Evolutionary conservation across 352 stramenopile species (phyloP).

Genomic region (Phytophthora vignae): DNA sequence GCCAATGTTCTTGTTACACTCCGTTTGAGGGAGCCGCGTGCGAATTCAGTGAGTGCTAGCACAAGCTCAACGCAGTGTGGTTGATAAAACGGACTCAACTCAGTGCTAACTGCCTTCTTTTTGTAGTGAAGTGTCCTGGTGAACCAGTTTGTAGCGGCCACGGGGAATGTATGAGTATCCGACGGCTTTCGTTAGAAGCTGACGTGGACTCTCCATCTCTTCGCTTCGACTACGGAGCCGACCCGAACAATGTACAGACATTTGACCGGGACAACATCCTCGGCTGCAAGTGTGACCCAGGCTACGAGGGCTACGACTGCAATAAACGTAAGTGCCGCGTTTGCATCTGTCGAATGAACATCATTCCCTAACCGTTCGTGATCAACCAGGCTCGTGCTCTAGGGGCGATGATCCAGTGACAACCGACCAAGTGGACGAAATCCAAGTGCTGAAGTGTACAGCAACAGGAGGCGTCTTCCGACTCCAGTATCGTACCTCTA

Average conservation of each 20-base stretch:
- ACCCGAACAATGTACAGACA: constrained; percentile 72
- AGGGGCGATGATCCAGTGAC: constrained; percentile 89
- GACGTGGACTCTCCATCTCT: constrained; percentile 59
- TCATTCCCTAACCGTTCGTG: neutral
- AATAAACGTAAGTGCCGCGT: constrained; percentile 49
- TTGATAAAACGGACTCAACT: neutral
- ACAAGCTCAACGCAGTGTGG: neutral
- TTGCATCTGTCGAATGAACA: neutral
- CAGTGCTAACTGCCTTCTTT: neutral
- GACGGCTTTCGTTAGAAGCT: constrained; percentile 65
- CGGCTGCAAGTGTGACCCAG: constrained; percentile 92
- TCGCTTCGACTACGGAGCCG: constrained; percentile 70
- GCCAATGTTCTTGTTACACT: constrained; percentile 67
- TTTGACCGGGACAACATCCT: constrained; percentile 85
- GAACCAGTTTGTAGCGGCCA: constrained; percentile 68
- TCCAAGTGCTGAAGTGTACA: constrained; percentile 81
- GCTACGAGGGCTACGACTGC: constrained; percentile 93
- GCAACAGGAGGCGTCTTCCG: constrained; percentile 65
- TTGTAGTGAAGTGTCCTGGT: constrained; percentile 71
- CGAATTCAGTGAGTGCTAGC: constrained; percentile 49
- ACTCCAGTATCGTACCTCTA: constrained; percentile 62
- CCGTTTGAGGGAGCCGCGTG: constrained; percentile 70
- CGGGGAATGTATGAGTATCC: constrained; percentile 81
- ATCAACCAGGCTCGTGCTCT: constrained; percentile 75
- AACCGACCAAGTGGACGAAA: constrained; percentile 79